Evolutionary conservation across 495 filamentous ascomycete species (phyloP).

Genomic region (Aspergillus biplanus): DNA sequence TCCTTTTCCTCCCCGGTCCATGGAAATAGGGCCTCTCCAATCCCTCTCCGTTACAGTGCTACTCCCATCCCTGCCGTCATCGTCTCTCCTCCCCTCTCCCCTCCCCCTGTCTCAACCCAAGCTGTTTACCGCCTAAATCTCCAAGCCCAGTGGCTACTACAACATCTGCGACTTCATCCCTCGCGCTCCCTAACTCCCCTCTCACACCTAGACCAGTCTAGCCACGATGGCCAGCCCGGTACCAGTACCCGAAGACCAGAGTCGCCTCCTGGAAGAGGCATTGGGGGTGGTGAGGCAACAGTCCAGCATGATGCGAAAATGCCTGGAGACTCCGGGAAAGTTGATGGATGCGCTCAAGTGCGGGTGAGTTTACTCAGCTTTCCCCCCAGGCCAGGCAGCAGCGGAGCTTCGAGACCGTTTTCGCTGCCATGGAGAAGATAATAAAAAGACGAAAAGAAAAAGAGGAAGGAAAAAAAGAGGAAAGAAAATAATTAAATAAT

Average conservation of each 20-base stretch:
- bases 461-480: neutral
- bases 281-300: constrained; percentile 95
- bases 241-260: constrained; percentile 83
- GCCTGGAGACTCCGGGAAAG: constrained; percentile 95
- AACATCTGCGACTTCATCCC: constrained; percentile 11
- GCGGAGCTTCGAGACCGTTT: constrained; percentile 16
- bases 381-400: constrained; percentile 37
- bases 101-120: constrained; percentile 20
- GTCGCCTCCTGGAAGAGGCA: constrained; percentile 94
- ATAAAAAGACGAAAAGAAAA: no score
- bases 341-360: constrained; percentile 99
- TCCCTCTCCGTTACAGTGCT: constrained; percentile 5
- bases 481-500: neutral
- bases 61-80: constrained; percentile 1
- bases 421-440: neutral
- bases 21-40: constrained; percentile 19
- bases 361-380: constrained; percentile 64
- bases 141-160: constrained; percentile 12
- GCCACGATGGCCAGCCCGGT: constrained; percentile 61
- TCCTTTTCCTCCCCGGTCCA: constrained; percentile 17
- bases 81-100: constrained; percentile 4
- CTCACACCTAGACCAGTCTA: constrained; percentile 23
- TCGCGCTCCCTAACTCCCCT: constrained; percentile 21
- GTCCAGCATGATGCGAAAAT: constrained; percentile 94
- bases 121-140: constrained; percentile 36